These are phyloP conservation scores for Strobilomyces dryophilus DNA, from an alignment of 768 basidiomycete species.

Conservation along the genomic window DNA sequence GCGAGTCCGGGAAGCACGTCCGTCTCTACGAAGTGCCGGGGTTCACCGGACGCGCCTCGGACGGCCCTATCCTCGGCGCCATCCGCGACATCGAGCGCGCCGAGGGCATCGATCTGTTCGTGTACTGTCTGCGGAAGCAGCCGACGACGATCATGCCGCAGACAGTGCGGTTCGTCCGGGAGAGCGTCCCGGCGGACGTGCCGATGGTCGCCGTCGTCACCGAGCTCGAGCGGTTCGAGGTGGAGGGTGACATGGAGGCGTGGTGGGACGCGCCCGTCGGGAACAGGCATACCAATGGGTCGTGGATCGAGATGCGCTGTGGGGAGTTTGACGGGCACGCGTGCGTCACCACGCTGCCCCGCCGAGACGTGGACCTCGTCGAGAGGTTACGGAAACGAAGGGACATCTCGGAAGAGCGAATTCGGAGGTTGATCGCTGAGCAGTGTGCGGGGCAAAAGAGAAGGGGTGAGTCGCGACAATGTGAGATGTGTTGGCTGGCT, in stretches of 20 bases:
- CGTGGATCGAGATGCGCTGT: slow-evolving; percentile 22
- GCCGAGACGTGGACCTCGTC: slow-evolving; percentile 9
- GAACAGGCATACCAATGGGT: slow-evolving; percentile 24
- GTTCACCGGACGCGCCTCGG: slow-evolving; percentile 7
- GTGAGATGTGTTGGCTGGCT: not conserved
- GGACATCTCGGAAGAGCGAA: slow-evolving; percentile 11
- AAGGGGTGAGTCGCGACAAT: slow-evolving; percentile 6
- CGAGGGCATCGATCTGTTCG: slow-evolving; percentile 19
- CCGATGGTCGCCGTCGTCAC: slow-evolving; percentile 27
- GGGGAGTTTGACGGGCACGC: slow-evolving; percentile 32
- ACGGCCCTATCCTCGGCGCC: slow-evolving; percentile 10
- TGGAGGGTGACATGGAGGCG: slow-evolving; percentile 21
- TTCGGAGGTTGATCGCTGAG: slow-evolving; percentile 12
- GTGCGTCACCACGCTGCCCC: slow-evolving; percentile 35
- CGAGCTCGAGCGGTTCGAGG: slow-evolving; percentile 20
- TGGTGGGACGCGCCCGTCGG: slow-evolving; percentile 26
- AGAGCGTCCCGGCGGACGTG: not conserved
- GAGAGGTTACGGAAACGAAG: slow-evolving; percentile 17
- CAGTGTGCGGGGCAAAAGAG: slow-evolving; percentile 11
- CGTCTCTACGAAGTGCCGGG: slow-evolving; percentile 25
- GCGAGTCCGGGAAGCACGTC: no score
- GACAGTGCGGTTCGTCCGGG: slow-evolving; percentile 5
- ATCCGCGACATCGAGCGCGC: slow-evolving; percentile 13
- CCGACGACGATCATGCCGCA: slow-evolving; percentile 12
- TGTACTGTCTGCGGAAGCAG: slow-evolving; percentile 24